Evolutionary conservation across 306 rosid species (phyloP).

Genomic region (Ceratonia siliqua): DNA sequence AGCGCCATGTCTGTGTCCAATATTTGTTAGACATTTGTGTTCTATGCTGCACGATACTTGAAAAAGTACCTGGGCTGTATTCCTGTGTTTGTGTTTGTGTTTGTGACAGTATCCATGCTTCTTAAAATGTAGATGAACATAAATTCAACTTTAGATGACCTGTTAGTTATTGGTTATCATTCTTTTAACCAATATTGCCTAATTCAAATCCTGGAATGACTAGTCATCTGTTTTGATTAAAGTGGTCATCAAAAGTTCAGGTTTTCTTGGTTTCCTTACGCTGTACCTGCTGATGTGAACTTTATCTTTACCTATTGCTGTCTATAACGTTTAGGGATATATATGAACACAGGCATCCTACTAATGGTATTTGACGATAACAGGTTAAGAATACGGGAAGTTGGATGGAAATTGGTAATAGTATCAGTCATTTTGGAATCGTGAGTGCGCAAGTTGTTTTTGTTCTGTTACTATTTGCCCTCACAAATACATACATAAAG

Average conservation of each 20-base stretch:
- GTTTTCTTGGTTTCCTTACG: not conserved
- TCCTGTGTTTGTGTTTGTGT: not conserved
- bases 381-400: conserved; percentile 90
- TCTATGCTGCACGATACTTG: not conserved
- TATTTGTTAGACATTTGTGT: not conserved
- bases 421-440: conserved; percentile 90
- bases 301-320: not conserved
- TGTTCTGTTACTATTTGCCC: conserved; percentile 76
- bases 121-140: not conserved
- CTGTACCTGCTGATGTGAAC: not conserved
- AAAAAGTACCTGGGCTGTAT: not conserved
- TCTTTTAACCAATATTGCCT: not conserved
- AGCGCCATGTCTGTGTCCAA: not conserved
- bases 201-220: not conserved
- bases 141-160: not conserved
- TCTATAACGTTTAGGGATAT: not conserved
- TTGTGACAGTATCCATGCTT: too few relatives aligned
- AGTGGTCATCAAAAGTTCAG: not conserved
- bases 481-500: conserved; percentile 74
- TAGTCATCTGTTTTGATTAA: not conserved
- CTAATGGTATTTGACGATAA: conserved; percentile 20
- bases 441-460: conserved; percentile 93
- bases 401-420: conserved; percentile 96
- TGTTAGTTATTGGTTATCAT: not conserved
- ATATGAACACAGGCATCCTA: not conserved